Base-by-base conservation (phyloP, 148 eudicot species). In the Rhododendron kiyosumense region DNA sequence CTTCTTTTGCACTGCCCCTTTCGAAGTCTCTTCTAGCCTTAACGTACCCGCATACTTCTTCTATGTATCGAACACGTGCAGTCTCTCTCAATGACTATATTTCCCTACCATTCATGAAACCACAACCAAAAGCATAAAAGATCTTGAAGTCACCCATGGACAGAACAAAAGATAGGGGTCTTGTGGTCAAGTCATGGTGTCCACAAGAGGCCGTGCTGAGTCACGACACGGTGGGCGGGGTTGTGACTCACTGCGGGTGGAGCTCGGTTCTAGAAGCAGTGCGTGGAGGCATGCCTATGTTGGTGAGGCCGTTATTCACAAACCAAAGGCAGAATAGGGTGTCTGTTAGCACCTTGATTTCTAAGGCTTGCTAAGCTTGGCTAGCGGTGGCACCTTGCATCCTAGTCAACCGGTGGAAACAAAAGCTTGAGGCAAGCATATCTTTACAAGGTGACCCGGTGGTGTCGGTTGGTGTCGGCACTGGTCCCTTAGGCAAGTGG, bases 251-350 rank as follows among this genome's bases (percentile, higher is more conserved):
- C 79, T 86, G 88, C 12, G 75, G 20, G 87, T 36, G 93, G 93
- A 91, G 90, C 88, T 91, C 90, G 74, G 74, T 81, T 54, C 57
- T 89, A 52, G 91, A 91, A 84, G 91, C 88, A 0, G 79, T 91
- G 4, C 78, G 67, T 65, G 88, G 83, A 10, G 92, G 91, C 5
- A 89, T 88, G 52, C 92, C 93, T 0, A 77, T 92, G 84, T 86
- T 92, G 32, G 92, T 89, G 0, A 90, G 94, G 90, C 92, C 91
- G 0, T 78, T 92, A 2, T 89, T 90, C 30, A 90, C 92, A 1
- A 91, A 89, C 41, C 94, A 90, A 67, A 89, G 86, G 81, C 57
- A 91, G 49, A 92, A 91, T 69, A 87, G 84, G 90, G 87, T 89
- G 18, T 43, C 34, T 32, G 34, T 32, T 32, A 32, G 34, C 34